phyloP scores from a whole-genome alignment of 176 grass and related monocot species.

The Sorghum bicolor region DNA sequence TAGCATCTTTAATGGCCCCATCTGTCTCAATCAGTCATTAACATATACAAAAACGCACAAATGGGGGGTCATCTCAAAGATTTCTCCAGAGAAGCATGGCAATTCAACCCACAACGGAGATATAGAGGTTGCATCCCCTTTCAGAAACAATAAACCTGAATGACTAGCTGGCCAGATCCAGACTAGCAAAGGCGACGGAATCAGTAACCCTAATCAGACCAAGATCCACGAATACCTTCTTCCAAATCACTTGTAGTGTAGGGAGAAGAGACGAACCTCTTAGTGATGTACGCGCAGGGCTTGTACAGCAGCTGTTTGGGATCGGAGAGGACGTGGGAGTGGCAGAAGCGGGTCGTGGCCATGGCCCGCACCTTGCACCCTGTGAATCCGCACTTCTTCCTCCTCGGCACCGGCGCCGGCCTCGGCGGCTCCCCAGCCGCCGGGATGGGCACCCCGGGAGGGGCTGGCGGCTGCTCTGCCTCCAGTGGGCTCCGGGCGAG shows the following conservation, averaged over 20 bases:
- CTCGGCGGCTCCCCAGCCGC: constrained; percentile 2
- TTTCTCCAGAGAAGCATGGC: neutral
- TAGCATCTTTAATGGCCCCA: neutral
- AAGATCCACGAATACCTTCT: neutral
- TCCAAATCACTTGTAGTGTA: neutral
- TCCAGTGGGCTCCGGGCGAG: constrained; percentile 67
- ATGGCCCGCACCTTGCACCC: constrained; percentile 91
- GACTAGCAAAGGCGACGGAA: neutral
- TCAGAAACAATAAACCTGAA: neutral
- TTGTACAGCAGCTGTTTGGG: constrained; percentile 77
- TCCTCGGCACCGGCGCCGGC: constrained; percentile 26
- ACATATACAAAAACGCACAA: neutral
- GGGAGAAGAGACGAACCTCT: constrained; percentile 38
- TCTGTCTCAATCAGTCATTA: neutral
- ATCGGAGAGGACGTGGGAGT: constrained; percentile 78
- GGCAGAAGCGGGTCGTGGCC: constrained; percentile 73
- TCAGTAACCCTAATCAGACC: constrained; percentile 1
- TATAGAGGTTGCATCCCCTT: neutral
- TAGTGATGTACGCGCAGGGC: constrained; percentile 61
- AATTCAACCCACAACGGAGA: neutral
- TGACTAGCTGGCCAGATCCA: constrained; percentile 36
- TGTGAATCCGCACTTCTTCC: constrained; percentile 75
- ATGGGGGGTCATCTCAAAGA: neutral
- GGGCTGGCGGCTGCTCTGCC: constrained; percentile 18
- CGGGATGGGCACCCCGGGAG: neutral